A percentile compares a stretch with the other conserved stretches of the same genome.
Conservation (phyloP, 2,329 filamentous ascomycete species). For the Kalaharituber pfeilii region DNA sequence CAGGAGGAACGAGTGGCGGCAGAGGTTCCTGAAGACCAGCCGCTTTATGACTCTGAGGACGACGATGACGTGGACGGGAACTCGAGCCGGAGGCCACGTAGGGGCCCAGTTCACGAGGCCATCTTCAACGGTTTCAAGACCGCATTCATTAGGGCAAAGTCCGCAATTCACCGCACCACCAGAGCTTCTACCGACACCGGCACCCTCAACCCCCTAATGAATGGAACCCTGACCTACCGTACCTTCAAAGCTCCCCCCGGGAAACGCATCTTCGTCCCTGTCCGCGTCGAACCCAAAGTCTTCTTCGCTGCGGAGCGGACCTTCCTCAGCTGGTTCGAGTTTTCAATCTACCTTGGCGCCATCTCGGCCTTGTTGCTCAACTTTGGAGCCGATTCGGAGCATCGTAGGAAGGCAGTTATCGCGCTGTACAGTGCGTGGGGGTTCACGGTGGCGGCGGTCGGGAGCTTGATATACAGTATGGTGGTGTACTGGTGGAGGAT, state of each 20-base stretch:
- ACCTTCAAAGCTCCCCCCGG: conserved; percentile 41
- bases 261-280: conserved; percentile 72
- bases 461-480: conserved; percentile 67
- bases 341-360: conserved; percentile 80
- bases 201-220: conserved; percentile 6
- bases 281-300: conserved; percentile 92
- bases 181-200: conserved; percentile 13
- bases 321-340: conserved; percentile 94
- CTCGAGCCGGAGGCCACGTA: conserved; percentile 44
- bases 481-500: conserved; percentile 78
- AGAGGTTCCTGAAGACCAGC: conserved; percentile 45
- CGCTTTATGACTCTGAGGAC: conserved; percentile 79
- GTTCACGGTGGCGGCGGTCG: conserved; percentile 66
- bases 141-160: conserved; percentile 25
- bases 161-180: conserved; percentile 10
- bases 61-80: conserved; percentile 49
- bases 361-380: conserved; percentile 73
- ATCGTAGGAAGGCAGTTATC: conserved; percentile 27
- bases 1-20: conserved; percentile 24
- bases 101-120: conserved; percentile 47
- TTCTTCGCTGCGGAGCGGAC: conserved; percentile 93
- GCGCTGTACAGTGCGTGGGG: conserved; percentile 53
- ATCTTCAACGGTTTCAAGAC: conserved; percentile 36
- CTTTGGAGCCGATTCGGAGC: conserved; percentile 44
- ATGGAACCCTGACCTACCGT: conserved; percentile 13